Conservation (phyloP, 495 filamentous ascomycete species). For the Podospora bellae-mahoneyi region DNA sequence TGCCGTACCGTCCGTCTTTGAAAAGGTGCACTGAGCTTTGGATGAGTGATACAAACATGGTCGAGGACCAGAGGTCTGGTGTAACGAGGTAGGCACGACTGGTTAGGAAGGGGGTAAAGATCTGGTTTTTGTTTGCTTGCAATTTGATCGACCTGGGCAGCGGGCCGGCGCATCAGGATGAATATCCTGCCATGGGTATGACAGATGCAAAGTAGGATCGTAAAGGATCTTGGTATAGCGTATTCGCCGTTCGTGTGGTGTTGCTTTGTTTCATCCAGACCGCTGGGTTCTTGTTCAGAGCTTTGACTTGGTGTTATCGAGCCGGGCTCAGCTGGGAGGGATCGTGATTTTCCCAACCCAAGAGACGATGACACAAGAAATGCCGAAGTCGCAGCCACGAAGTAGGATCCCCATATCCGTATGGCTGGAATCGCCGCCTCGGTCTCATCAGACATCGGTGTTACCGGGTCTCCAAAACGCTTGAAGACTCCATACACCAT, state of each 20-base stretch:
- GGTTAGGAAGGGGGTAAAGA: neutral
- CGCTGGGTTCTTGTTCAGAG: neutral
- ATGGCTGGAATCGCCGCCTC: neutral
- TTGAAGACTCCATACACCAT: neutral
- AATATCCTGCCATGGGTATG: neutral
- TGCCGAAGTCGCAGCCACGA: neutral
- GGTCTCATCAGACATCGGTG: neutral
- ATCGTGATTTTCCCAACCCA: neutral
- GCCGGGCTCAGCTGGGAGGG: neutral
- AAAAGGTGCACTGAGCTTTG: neutral
- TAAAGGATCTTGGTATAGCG: neutral
- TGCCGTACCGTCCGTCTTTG: neutral
- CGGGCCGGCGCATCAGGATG: neutral
- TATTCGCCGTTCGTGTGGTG: neutral
- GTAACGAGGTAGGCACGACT: neutral
- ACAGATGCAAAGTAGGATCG: neutral
- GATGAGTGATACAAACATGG: neutral
- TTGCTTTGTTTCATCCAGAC: neutral
- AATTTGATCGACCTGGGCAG: neutral
- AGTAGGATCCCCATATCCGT: neutral
- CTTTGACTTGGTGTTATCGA: neutral
- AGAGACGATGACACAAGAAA: neutral
- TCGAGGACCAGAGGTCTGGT: neutral
- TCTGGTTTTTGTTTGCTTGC: neutral
- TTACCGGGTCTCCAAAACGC: neutral